These are phyloP conservation scores for Hypoxylon perforatum DNA, from an alignment of 495 filamentous ascomycete species.

Conservation along the genomic window DNA sequence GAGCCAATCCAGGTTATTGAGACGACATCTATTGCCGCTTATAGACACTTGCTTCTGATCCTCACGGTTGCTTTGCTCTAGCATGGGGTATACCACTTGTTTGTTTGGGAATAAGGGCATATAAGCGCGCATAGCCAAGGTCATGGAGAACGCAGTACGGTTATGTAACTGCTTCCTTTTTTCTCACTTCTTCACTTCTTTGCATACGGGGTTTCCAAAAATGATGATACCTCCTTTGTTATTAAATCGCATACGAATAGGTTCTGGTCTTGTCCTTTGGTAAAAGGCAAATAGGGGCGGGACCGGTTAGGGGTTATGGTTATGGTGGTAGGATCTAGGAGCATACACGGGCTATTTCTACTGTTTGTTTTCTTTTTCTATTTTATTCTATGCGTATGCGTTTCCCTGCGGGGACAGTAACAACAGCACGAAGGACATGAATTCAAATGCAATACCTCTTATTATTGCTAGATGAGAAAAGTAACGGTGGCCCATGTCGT, in stretches of 20 bases:
- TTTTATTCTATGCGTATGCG: background rate
- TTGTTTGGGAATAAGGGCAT: background rate
- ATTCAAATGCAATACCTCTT: background rate
- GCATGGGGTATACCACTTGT: background rate
- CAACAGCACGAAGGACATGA: background rate
- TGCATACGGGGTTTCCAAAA: background rate
- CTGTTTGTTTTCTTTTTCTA: constrained; percentile 1
- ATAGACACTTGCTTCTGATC: constrained; percentile 4
- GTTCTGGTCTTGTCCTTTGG: constrained; percentile 11
- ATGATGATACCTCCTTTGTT: background rate
- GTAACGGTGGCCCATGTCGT: background rate
- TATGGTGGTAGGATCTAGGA: constrained; percentile 16
- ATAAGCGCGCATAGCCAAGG: background rate
- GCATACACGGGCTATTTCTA: constrained; percentile 26
- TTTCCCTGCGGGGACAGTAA: background rate
- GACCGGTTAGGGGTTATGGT: background rate
- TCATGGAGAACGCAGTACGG: constrained; percentile 4
- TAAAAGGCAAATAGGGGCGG: constrained; percentile 19
- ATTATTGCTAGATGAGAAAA: constrained; percentile 5
- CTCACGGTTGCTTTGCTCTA: background rate
- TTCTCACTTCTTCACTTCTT: constrained; percentile 3
- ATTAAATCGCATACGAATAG: constrained; percentile 6
- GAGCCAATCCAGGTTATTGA: no score
- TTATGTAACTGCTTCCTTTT: background rate
- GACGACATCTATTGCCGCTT: background rate